A percentile compares a stretch with the other conserved stretches of the same genome.
These are phyloP conservation scores for Yamadazyma akitaensis DNA, from an alignment of 805 yeast species.

Conservation along the genomic window DNA sequence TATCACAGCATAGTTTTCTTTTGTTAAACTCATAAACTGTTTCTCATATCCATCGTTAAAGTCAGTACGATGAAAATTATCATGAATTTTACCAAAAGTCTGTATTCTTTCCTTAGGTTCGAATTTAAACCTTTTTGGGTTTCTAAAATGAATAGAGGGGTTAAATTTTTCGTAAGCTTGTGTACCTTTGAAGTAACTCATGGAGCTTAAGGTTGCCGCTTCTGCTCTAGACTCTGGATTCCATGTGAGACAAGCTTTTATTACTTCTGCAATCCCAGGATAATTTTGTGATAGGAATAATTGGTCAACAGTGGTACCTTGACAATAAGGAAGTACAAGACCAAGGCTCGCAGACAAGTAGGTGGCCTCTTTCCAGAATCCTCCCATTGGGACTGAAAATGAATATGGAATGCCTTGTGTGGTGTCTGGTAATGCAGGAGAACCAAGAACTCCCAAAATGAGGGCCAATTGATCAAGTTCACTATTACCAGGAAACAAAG, in stretches of 20 bases:
- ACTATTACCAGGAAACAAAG: constrained; percentile 80
- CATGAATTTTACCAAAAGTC: not conserved
- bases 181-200: constrained; percentile 56
- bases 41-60: constrained; percentile 19
- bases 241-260: constrained; percentile 63
- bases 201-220: constrained; percentile 44
- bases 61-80: not conserved
- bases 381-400: constrained; percentile 52
- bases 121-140: not conserved
- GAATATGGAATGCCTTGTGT: not conserved
- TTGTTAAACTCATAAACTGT: constrained; percentile 11
- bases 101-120: not conserved
- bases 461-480: constrained; percentile 77
- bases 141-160: constrained; percentile 3
- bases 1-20: not conserved
- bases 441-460: constrained; percentile 67
- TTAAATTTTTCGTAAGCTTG: constrained; percentile 9
- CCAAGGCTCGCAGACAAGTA: constrained; percentile 52
- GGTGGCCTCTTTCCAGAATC: constrained; percentile 67
- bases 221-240: constrained; percentile 66
- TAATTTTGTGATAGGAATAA: constrained; percentile 7
- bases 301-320: constrained; percentile 37
- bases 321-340: constrained; percentile 51
- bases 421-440: constrained; percentile 48
- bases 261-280: constrained; percentile 14